Base-by-base conservation (phyloP, 2,329 filamentous ascomycete species). In the Alternaria hordeiaustralica region DNA sequence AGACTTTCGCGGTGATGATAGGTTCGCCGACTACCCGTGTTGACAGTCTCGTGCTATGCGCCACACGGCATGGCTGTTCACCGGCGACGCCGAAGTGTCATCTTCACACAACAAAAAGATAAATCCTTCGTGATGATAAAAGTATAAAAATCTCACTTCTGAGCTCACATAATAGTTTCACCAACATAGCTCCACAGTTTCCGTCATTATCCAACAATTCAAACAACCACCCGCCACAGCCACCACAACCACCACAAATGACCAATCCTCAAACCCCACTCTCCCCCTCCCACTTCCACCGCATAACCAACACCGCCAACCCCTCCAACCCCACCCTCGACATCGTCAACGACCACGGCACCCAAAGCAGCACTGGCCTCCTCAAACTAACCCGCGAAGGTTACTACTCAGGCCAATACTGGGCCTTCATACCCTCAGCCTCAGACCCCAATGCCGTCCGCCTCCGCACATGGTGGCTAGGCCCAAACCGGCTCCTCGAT, bases 341-440 rank as follows among this genome's bases (percentile, higher is more conserved):
- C 49, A 6, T 51, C 28, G 15, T 23, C 20, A 51, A 51, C 4
- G 49, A 51, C 7, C 25, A 18, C 49, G 49, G 49, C 49, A 53
- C 28, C 12, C 49, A 25, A 36, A 36, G 41, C 30, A 53, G 49
- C 11, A 18, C 49, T 20, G 49, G 30, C 3, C 49, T 23, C 13
- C 28, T 53, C 49, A 53, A 53, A 53, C 1, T 53, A 5, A 41
- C 49, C 23, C 66, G 73, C 18, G 71, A 70, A 21, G 68, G 61
- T 18, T 64, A 70, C 36, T 69, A 71, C 61, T 61, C 66, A 11
- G 69, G 72, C n/a, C 72, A 76, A 47, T 60, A 58, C 61, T 75
- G 69, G 73, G 71, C 75, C 47, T 63, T 74, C 54, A 67, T 64
- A n/a, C 66, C 69, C 21, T 51, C 65, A n/a, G 63, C 69, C 21